Base-by-base conservation (phyloP, 345 rosid species). In the Reutealis trisperma region DNA sequence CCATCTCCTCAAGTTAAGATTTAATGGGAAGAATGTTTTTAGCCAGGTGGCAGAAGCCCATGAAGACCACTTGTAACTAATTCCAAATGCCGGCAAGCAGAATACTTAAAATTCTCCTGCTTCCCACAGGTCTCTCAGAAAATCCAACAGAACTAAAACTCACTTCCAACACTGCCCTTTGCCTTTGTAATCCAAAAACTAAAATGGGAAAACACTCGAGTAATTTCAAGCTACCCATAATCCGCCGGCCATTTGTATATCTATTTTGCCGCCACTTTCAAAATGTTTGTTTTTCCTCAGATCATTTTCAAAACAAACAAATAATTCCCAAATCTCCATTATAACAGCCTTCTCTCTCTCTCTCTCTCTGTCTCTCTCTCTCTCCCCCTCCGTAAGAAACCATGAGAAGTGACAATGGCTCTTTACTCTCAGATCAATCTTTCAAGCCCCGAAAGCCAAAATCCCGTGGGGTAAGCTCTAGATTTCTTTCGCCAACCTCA, bases 401-500 rank as follows among this genome's bases (percentile, higher is more conserved):
- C 68, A 91, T 87, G 96, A 89, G 84, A 58, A 65, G 42, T n/a
- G 85, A 78, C 30, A 72, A 63, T 69, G 87, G 84, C 52, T 24
- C 61, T 22, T 16, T 73, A 11, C 52, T 54, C 41, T 57, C 78
- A 19, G 86, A 87, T 41, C 90, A 81, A 51, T 66, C 80, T 63
- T 49, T 77, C 63, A 90, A 86, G 75, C 81, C 85, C 34, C 77
- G 85, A 78, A 86, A 83, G 67, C 76, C 82, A 24, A 91, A 83
- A 78, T 83, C 91, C 54, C 87, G 93, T 1, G 88, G 85, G 79
- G 90, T 91, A 19, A 77, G 90, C 78, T 94, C 98, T 1, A 88
- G 93, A 44, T 92, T 85, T 75, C 88, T 92, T 61, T 85, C 90
- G 30, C 89, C 89, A 0, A 49, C 79, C 49, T 47, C 89, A 19